phyloP scores from a whole-genome alignment of 306 rosid genomes.

The Carpinus fangiana region DNA sequence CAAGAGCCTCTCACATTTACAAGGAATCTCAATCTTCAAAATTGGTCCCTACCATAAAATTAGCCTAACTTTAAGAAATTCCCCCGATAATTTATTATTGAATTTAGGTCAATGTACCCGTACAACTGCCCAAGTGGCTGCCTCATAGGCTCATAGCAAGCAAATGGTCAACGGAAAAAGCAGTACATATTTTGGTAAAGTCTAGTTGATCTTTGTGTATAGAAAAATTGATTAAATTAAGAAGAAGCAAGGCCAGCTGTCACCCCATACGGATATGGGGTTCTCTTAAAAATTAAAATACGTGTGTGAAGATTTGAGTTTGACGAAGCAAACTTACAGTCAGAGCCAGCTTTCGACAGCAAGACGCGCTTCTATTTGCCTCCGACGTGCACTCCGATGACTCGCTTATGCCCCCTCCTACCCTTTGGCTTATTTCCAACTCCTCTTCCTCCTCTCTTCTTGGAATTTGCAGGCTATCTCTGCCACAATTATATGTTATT shows the following conservation, averaged over 20 bases:
- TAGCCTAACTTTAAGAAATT: too few relatives aligned
- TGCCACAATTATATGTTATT: conserved; percentile 20
- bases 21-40: too few relatives aligned
- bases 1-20: too few relatives aligned
- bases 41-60: too few relatives aligned
- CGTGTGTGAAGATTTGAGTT: neutral
- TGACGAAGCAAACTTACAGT: conserved; percentile 51
- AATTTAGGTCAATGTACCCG: conserved; percentile 1
- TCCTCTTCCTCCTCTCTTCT: conserved; percentile 46
- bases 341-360: conserved; percentile 77
- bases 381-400: conserved; percentile 53
- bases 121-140: neutral
- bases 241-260: neutral
- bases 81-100: neutral
- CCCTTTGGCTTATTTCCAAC: conserved; percentile 22
- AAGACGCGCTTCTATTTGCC: conserved; percentile 57
- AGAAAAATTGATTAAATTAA: too few relatives aligned
- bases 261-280: neutral
- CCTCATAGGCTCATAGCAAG: neutral
- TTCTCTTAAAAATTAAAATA: neutral
- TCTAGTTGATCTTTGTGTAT: neutral
- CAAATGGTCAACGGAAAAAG: conserved; percentile 20
- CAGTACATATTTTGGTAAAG: neutral
- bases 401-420: conserved; percentile 28
- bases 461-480: conserved; percentile 70